Base-by-base conservation (phyloP, 78 protist species). In the Planoprotostelium fungivorum region DNA sequence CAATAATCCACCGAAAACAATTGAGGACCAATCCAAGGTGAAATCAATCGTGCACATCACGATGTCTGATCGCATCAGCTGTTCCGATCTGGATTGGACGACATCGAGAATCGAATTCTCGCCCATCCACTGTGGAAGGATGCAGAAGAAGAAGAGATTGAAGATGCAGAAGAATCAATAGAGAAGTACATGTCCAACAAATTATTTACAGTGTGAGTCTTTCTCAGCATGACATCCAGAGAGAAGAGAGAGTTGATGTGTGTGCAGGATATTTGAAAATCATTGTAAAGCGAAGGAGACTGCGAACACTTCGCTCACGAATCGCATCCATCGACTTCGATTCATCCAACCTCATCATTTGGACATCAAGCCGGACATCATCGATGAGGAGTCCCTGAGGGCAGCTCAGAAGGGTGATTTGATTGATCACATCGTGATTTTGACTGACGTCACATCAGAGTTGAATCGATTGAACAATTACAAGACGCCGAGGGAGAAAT, bases 401-500 rank as follows among this genome's bases (percentile, higher is more conserved):
- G 87, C 37, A 90, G 90, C 90, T 34, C 87, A 37, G 87, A 92
- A 89, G 1, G 89, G 35, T 92, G 63, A 37, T 35, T 90, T 86
- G 87, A 73, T 51, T 28, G 1, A 89, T 84, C 90, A 38, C 0
- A 90, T 63, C 28, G 84, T 34, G 63, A 84, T 83, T 34, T 37
- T 90, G 28, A 83, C 86, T n/a, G 63, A 84, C 29, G 86, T 92
- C 5, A 88, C 89, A 0, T 28, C 85, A 35, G 96, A 94, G 63
- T 39, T 94, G n/a, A 87, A 38, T 29, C 89, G 90, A 38, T 87
- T 94, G n/a, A 94, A 94, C 87, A 89, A 91, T 23, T 96, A 90
- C 87, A 94, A 95, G 86, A 84, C 97, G 51, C 98, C 98, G 36
- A 91, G 95, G 34, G 97, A 94, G 63, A 96, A 96, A 38, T 86